Base-by-base conservation (phyloP, 495 filamentous ascomycete genomes). In the Stereocaulon alpinum region DNA sequence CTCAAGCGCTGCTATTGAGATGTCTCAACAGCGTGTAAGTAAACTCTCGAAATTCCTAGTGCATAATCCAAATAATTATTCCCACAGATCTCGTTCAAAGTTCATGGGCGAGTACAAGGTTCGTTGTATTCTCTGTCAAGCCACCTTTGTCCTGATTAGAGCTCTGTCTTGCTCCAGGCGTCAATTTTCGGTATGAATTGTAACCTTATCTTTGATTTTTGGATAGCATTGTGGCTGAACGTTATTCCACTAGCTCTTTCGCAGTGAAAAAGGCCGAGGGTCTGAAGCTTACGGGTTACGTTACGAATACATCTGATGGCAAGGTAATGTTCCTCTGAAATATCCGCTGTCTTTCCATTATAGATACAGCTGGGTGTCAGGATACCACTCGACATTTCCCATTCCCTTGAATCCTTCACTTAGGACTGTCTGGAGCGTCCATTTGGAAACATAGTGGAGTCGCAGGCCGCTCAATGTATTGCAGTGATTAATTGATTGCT, bases 161-260 rank as follows among this genome's bases (percentile, higher is more conserved):
- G 22, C 30, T 56, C 18, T 29, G 27, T 17, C 17, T 12, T 22
- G 11, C 24, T 2, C 43, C 49, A 88, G 85, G 86, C 55, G 87
- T 90, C 61, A 85, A 81, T 61, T 90, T 86, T 70, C 84, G 86
- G 80, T 86, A 82, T 59, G n/a, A n/a, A n/a, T n/a, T n/a, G 40
- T 32, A 7, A 24, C 24, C 24, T 3, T 24, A 3, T 24, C 30
- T 37, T 15, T 17, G 18, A n/a, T 18, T 47, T 40, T 24, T 55
- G 15, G 10, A 34, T 29, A 37, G 41, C 60, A 56, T 40, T 48
- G 48, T 63, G 60, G 47, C 30, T 55, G 43, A 64, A 49, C 63
- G 52, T 27, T 56, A 43, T 37, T 57, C 52, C 44, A 61, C 20
- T 55, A 90, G 88, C 42, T 78, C 82, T 67, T 94, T 86, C 66